Base-by-base conservation (phyloP, 768 basidiomycete genomes). In the Favolaschia claudopus region DNA sequence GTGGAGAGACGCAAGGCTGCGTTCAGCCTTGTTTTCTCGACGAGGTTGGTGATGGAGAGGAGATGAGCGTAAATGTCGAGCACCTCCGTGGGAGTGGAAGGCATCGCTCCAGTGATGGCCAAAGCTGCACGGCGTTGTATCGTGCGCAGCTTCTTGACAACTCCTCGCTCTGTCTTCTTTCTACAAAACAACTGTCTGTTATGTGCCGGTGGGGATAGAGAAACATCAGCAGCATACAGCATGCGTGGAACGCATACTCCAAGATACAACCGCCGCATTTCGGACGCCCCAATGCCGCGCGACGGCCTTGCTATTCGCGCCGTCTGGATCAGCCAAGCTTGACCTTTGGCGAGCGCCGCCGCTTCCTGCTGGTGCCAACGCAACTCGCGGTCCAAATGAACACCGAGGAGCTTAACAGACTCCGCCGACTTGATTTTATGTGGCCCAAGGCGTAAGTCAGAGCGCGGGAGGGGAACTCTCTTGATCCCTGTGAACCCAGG, bases 311-410 rank as follows among this genome's bases (percentile, higher is more conserved):
- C 55, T 1, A 69, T 22, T 1, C 69, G 22, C 0, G 31, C 49
- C 14, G 56, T 31, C 29, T 59, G 64, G 1, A 47, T 27, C 17
- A 64, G 22, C 69, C 69, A 70, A 0, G 63, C 53, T 5, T 60
- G 42, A 0, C 67, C 69, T 38, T 62, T 70, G 7, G 13, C 55
- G 4, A 68, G 3, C 1, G 64, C 66, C 1, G 57, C 51, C 19
- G 67, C 63, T 2, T n/a, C 38, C 40, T 74, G 73, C 34, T 66
- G 52, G 8, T 68, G 55, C 59, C 69, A 77, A 0, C 58, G 20
- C 3, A 79, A 58, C 38, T 67, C 64, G 1, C 67, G 43, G 63
- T 78, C 75, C 34, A 74, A 64, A 27, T 65, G 67, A 0, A 79
- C 56, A 0, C 76, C 77, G 0, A 78, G 67, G 50, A 73, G 72